Percentiles rank a stretch among this genome's conserved stretches.
Evolutionary conservation across 768 basidiomycete genomes (phyloP).

Genomic region (Panaeolus cyanescens): DNA sequence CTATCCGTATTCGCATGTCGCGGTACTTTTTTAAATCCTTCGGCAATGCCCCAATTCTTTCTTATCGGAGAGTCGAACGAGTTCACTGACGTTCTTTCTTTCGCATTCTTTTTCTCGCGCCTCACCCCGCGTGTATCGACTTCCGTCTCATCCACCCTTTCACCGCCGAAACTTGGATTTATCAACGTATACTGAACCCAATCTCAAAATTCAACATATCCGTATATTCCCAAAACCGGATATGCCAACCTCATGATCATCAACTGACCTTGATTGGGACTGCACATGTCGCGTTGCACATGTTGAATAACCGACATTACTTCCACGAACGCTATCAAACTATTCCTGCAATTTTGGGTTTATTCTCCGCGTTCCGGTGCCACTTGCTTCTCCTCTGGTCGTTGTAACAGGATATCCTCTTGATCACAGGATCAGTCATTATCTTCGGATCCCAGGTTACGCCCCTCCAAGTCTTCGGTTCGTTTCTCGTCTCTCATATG

Average conservation of each 20-base stretch:
- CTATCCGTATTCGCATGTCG: slow-evolving; percentile 18
- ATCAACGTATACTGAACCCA: background rate
- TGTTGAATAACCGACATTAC: background rate
- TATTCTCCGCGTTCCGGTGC: background rate
- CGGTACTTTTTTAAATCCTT: slow-evolving; percentile 10
- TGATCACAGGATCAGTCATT: slow-evolving; percentile 88
- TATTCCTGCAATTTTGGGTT: background rate
- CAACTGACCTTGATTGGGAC: background rate
- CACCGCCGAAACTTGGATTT: background rate
- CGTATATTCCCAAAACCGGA: background rate
- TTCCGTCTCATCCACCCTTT: background rate
- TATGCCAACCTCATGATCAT: background rate
- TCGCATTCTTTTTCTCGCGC: slow-evolving; percentile 4
- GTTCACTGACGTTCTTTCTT: slow-evolving; percentile 1
- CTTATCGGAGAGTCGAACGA: slow-evolving; percentile 6
- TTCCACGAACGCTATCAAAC: background rate
- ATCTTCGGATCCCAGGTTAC: slow-evolving; percentile 83
- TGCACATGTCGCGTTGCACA: background rate
- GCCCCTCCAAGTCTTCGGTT: slow-evolving; percentile 82
- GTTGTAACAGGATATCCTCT: slow-evolving; percentile 77
- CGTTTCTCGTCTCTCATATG: slow-evolving; percentile 16
- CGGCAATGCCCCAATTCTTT: slow-evolving; percentile 7
- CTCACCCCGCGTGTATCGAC: background rate
- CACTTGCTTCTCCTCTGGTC: slow-evolving; percentile 7
- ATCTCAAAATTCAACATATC: background rate